Evolutionary conservation across 108 stramenopile genomes (phyloP).

Genomic region (Cyclotella sp.): DNA sequence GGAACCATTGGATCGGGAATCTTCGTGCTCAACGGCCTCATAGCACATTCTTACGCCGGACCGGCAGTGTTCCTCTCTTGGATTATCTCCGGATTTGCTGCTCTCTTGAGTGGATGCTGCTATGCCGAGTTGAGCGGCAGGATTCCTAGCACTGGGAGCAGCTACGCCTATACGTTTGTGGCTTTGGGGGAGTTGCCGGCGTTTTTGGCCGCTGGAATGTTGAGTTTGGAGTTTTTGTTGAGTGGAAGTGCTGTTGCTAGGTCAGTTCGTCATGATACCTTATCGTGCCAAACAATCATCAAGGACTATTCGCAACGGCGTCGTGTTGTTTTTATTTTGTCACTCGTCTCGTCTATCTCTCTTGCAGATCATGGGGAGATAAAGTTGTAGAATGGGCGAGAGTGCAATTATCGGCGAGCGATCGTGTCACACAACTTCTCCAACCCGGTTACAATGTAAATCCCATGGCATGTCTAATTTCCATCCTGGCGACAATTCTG

Average conservation of each 20-base stretch:
- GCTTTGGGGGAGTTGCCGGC: conserved; percentile 89
- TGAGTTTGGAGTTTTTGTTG: conserved; percentile 87
- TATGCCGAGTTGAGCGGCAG: conserved; percentile 89
- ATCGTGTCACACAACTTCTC: conserved; percentile 28
- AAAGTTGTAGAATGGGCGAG: conserved; percentile 81
- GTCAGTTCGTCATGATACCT: no score
- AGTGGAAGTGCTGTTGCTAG: conserved; percentile 88
- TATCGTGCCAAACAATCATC: no score
- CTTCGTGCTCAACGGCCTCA: conserved; percentile 90
- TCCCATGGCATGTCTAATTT: conserved; percentile 54
- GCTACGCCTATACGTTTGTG: conserved; percentile 88
- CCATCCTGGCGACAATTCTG: conserved; percentile 35
- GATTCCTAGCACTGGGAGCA: conserved; percentile 79
- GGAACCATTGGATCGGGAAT: conserved; percentile 90
- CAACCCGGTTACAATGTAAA: conserved; percentile 62
- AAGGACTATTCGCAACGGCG: no score
- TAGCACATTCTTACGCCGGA: conserved; percentile 88
- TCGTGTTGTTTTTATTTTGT: no score
- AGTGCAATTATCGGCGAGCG: conserved; percentile 37
- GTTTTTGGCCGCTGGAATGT: conserved; percentile 76
- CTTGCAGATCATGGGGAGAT: conserved; percentile 83
- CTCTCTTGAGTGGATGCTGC: conserved; percentile 71
- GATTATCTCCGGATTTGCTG: conserved; percentile 74
- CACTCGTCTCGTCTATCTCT: no score
- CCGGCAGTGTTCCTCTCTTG: conserved; percentile 80